Evolutionary conservation across 2,329 filamentous ascomycete genomes (phyloP).

Genomic region (Botrytis cinerea): DNA sequence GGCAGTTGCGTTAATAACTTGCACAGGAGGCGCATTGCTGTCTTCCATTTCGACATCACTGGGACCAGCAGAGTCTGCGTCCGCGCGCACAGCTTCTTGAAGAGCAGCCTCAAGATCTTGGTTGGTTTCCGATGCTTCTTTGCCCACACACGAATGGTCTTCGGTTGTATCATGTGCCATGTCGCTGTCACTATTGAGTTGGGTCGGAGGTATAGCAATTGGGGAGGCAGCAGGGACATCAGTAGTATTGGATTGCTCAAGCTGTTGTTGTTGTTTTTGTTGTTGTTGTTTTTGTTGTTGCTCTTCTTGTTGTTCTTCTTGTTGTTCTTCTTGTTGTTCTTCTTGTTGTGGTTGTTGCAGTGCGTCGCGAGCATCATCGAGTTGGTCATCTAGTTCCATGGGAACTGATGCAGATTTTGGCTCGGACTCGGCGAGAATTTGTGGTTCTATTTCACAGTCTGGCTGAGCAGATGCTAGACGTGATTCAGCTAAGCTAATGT

Average conservation of each 20-base stretch:
- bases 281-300: background rate
- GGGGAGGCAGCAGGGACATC: background rate
- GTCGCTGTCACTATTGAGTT: background rate
- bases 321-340: no score
- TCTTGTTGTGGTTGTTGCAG: background rate
- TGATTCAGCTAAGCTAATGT: conserved; percentile 8
- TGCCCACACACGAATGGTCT: background rate
- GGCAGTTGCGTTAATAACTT: conserved; percentile 25
- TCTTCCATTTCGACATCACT: conserved; percentile 35
- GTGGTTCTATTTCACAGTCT: background rate
- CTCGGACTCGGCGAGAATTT: background rate
- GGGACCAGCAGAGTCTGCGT: conserved; percentile 34
- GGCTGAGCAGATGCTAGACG: conserved; percentile 4
- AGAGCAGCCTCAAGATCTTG: conserved; percentile 37
- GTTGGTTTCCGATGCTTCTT: conserved; percentile 25
- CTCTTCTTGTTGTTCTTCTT: no score
- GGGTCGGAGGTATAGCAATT: background rate
- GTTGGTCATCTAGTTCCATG: conserved; percentile 17
- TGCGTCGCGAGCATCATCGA: background rate
- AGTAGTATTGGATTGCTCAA: background rate
- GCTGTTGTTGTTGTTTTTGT: background rate
- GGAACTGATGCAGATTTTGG: conserved; percentile 9
- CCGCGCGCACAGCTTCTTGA: conserved; percentile 37
- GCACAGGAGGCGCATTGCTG: conserved; percentile 31
- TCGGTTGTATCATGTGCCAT: background rate